phyloP scores from a whole-genome alignment of 805 yeast genomes.

The Pichia phayaonensis region DNA sequence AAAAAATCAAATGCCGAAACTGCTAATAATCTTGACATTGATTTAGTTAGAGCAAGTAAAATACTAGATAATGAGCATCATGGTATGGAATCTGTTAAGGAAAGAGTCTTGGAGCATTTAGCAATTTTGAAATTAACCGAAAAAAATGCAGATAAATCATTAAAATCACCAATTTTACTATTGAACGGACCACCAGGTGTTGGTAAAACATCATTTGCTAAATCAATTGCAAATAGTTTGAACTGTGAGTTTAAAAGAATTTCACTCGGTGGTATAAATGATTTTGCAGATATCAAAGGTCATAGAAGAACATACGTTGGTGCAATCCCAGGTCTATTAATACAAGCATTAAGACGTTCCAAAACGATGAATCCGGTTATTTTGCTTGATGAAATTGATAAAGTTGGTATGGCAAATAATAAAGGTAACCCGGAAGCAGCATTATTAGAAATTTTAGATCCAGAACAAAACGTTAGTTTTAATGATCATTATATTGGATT shows the following conservation, averaged over 20 bases:
- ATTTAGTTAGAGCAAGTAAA: slow-evolving; percentile 44
- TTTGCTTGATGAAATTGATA: slow-evolving; percentile 79
- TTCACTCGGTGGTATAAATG: slow-evolving; percentile 81
- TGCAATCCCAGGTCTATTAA: slow-evolving; percentile 80
- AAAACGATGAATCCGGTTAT: slow-evolving; percentile 78
- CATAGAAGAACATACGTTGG: slow-evolving; percentile 90
- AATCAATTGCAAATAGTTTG: slow-evolving; percentile 67
- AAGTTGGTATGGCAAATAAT: slow-evolving; percentile 28
- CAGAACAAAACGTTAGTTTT: slow-evolving; percentile 75
- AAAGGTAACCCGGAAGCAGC: slow-evolving; percentile 88
- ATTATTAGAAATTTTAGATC: slow-evolving; percentile 78
- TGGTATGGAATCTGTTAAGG: slow-evolving; percentile 68
- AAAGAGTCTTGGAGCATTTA: slow-evolving; percentile 67
- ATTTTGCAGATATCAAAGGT: slow-evolving; percentile 85
- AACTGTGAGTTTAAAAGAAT: slow-evolving; percentile 72
- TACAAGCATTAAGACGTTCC: slow-evolving; percentile 69
- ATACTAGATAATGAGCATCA: slow-evolving; percentile 69
- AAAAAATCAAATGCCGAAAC: slow-evolving; percentile 20
- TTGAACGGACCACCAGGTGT: slow-evolving; percentile 93
- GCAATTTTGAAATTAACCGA: slow-evolving; percentile 62
- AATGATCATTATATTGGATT: slow-evolving; percentile 80
- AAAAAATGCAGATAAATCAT: background rate
- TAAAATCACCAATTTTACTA: slow-evolving; percentile 65
- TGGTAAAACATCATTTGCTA: slow-evolving; percentile 83
- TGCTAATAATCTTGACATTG: slow-evolving; percentile 30